These are phyloP conservation scores for Eucalyptus paniculata DNA, from an alignment of 345 rosid genomes.

Conservation along the genomic window DNA sequence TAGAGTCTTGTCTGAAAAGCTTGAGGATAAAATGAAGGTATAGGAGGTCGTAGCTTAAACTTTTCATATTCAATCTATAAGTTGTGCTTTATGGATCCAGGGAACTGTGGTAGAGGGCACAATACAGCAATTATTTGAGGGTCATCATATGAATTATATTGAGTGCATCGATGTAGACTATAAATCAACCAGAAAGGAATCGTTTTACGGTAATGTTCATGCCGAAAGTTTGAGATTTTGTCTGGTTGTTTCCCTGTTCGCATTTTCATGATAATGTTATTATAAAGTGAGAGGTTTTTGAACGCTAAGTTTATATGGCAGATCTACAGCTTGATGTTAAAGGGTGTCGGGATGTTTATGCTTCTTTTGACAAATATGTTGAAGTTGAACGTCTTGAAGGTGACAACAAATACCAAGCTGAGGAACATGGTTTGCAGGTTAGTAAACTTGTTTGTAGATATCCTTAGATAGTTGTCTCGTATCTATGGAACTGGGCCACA, in stretches of 20 bases:
- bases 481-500: not conserved
- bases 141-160: conserved; percentile 97
- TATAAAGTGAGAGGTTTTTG: not conserved
- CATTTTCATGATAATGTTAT: not conserved
- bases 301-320: conserved; percentile 11
- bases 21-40: conserved; percentile 98
- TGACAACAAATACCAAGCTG: conserved; percentile 95
- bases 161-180: conserved; percentile 96
- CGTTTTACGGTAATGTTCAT: conserved; percentile 65
- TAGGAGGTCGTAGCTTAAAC: not conserved
- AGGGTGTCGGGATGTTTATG: conserved; percentile 95
- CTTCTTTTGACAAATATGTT: conserved; percentile 97
- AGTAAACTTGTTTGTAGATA: not conserved
- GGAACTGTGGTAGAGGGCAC: conserved; percentile 99
- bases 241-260: not conserved
- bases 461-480: not conserved
- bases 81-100: conserved; percentile 19
- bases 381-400: conserved; percentile 98
- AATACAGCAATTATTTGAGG: conserved; percentile 92
- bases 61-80: not conserved
- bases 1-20: conserved; percentile 89
- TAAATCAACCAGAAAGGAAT: conserved; percentile 92
- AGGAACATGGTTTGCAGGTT: conserved; percentile 91
- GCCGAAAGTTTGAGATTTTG: not conserved
- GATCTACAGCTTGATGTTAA: conserved; percentile 99